Conservation (phyloP, 768 basidiomycete genomes). For the Serpula lacrymans region DNA sequence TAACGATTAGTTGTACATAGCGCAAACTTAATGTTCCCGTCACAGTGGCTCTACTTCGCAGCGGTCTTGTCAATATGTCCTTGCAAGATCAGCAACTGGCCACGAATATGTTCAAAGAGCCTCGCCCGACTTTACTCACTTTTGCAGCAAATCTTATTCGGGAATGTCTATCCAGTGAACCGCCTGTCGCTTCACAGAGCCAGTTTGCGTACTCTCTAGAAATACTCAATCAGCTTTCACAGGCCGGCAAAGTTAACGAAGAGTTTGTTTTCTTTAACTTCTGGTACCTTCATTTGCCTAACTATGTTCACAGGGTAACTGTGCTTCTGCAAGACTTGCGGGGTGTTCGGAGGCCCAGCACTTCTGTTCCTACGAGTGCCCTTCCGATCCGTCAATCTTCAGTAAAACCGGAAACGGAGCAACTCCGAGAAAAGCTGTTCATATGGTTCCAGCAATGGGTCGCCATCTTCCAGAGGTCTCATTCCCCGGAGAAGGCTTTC, state of each 20-base stretch:
- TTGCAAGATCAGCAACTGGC: constrained; percentile 91
- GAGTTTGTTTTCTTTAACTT: constrained; percentile 53
- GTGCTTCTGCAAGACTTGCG: constrained; percentile 80
- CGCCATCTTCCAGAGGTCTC: constrained; percentile 85
- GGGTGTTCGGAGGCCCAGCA: constrained; percentile 50
- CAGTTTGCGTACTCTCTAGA: constrained; percentile 83
- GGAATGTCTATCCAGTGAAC: constrained; percentile 80
- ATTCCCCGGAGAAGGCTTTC: constrained; percentile 90
- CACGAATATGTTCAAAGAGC: constrained; percentile 75
- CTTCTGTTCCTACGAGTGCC: constrained; percentile 26
- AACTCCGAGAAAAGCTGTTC: constrained; percentile 70
- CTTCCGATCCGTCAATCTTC: constrained; percentile 42
- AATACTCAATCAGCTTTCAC: constrained; percentile 69
- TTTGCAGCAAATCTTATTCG: constrained; percentile 84
- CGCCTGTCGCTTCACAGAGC: constrained; percentile 73
- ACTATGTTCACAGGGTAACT: constrained; percentile 47
- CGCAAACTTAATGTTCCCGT: constrained; percentile 97
- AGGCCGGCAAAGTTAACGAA: constrained; percentile 77
- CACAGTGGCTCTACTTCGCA: constrained; percentile 83
- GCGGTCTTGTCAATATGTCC: constrained; percentile 70
- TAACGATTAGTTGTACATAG: constrained; percentile 36
- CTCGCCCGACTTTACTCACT: constrained; percentile 70
- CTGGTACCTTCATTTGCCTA: background rate
- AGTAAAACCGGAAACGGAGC: constrained; percentile 68
- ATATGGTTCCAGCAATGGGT: constrained; percentile 96